Percentiles rank a stretch among this genome's conserved stretches.
These are phyloP conservation scores for Hypoxylon perforatum DNA, from an alignment of 495 filamentous ascomycete genomes.

Conservation along the genomic window DNA sequence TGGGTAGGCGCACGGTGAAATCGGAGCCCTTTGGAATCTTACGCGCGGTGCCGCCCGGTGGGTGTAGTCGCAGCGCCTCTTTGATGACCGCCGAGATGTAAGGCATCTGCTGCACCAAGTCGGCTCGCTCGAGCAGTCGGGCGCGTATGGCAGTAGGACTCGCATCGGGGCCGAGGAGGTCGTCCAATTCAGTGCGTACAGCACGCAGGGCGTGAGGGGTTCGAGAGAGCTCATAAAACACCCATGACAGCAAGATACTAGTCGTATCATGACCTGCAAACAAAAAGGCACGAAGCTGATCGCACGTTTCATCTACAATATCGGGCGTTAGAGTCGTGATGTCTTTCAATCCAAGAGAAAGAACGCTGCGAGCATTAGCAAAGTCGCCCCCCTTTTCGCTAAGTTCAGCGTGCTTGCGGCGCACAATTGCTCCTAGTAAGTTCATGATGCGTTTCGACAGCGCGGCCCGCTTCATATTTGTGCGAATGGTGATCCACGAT, in stretches of 20 bases:
- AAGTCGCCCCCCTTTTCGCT: no score
- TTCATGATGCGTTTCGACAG: conserved; percentile 3
- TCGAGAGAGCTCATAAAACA: conserved; percentile 58
- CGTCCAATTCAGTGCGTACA: conserved; percentile 60
- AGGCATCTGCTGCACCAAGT: background rate
- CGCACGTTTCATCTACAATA: conserved; percentile 39
- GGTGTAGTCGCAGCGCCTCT: no score
- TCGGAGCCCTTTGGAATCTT: no score
- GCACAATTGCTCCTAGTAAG: conserved; percentile 12
- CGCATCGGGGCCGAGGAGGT: conserved; percentile 48
- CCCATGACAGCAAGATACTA: conserved; percentile 42
- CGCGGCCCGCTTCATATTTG: no score
- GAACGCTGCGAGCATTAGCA: conserved; percentile 38
- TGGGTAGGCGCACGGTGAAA: no score
- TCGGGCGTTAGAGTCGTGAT: conserved; percentile 29
- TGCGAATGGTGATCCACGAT: no score
- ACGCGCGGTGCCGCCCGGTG: no score
- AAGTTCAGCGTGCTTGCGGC: conserved; percentile 12
- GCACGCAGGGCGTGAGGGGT: conserved; percentile 52
- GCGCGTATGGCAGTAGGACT: conserved; percentile 35
- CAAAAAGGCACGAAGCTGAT: conserved; percentile 57
- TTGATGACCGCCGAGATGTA: background rate
- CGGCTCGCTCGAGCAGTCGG: conserved; percentile 1
- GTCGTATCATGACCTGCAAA: conserved; percentile 65
- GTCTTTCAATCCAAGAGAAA: conserved; percentile 48